phyloP scores from a whole-genome alignment of 169 alveolate species.

The Cryptosporidium ryanae region DNA sequence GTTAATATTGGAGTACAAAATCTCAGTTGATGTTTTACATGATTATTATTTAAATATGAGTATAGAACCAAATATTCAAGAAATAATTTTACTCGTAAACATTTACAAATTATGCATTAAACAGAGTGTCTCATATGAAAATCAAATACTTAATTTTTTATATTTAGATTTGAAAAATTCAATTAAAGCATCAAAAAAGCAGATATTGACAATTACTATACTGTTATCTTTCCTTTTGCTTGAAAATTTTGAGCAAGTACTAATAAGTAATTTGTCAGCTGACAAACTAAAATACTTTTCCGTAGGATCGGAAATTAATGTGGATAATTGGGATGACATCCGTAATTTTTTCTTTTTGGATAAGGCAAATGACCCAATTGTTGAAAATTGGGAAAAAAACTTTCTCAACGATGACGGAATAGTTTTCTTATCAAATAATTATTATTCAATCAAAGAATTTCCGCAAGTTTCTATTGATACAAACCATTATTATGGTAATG shows the following conservation, averaged over 20 bases:
- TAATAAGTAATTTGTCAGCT: background rate
- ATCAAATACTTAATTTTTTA: constrained; percentile 28
- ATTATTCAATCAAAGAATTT: constrained; percentile 22
- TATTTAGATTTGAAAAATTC: constrained; percentile 22
- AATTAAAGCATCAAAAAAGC: constrained; percentile 11
- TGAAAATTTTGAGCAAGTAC: background rate
- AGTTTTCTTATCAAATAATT: constrained; percentile 14
- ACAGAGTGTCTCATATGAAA: constrained; percentile 3
- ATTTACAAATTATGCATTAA: constrained; percentile 12
- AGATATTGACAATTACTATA: background rate
- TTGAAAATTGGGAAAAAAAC: background rate
- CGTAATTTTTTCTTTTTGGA: constrained; percentile 32
- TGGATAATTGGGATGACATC: constrained; percentile 30
- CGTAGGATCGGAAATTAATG: background rate
- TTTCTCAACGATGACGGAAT: constrained; percentile 61
- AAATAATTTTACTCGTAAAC: constrained; percentile 1
- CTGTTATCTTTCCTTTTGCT: constrained; percentile 14
- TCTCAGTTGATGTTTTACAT: constrained; percentile 41
- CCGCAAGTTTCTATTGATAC: constrained; percentile 37
- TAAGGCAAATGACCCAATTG: constrained; percentile 30
- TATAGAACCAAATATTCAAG: background rate
- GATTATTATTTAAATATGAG: constrained; percentile 25
- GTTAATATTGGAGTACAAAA: constrained; percentile 12
- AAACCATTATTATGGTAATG: constrained; percentile 22
- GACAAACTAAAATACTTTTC: background rate